Evolutionary conservation across 2,329 filamentous ascomycete species (phyloP), one percentile per base, ranked within the genome.

Genomic region (Diaporthe sp.): DNA sequence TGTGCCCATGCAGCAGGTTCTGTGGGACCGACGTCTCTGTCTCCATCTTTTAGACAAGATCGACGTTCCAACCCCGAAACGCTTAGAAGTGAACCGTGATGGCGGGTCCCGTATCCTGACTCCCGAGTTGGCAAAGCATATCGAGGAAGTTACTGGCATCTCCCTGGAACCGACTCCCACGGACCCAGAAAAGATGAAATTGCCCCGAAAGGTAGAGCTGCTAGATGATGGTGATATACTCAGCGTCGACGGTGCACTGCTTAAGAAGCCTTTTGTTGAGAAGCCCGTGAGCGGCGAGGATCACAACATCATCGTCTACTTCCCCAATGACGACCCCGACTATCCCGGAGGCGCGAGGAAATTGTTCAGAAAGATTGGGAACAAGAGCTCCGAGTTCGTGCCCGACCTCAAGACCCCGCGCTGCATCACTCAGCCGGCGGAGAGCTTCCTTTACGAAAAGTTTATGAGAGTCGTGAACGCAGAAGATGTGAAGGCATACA

Each of bases 241-340:
- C 73, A 92, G 93, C 57, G 96, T 99, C 13, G 96, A 99, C 82
- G 97, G 96, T 15, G 88, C 90, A 55, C 84, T 92, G 5, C 89
- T 99, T 61, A 93, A 90, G 79, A 99, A 99, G 82, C 97, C 97
- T 0, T 99, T 99, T 82, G 97, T 99, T 51, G 97, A 99, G 83
- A 99, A 99, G 84, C 97, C 97, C 0, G 96, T 95, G n/a, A 98
- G 95, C 81, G 97, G 97, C 46, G 97, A 99, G 85, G 96, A 99
- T 81, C 97, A 99, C 86, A 99, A 99, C 83, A 98, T 99, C 80
- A 94, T 98, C 85, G 98, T 99, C 74, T 99, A 98, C 85, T 98
- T 97, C 81, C 95, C 96, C 31, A 94, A 93, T 77, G 94, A 94
- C 57, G 91, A 94, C 65, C 95, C 96, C 5, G 58, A 94, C 58